Conservation (phyloP, 164 flowering plant species). For the Berberis vulgaris region DNA sequence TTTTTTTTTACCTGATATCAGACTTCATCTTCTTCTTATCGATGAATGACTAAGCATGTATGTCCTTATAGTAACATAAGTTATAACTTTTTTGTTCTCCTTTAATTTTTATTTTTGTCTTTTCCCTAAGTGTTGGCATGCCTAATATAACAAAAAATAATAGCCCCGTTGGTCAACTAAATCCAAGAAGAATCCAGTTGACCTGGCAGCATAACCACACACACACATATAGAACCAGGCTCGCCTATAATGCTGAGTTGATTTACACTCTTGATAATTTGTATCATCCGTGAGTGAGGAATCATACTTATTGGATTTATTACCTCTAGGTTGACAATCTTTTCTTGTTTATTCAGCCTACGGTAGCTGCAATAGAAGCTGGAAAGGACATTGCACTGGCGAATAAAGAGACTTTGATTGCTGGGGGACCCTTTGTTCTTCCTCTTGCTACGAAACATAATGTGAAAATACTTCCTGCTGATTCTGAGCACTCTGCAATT, state of each 20-base stretch:
- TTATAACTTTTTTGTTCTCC: neutral
- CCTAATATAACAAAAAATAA: neutral
- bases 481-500: slow-evolving; percentile 98
- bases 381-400: slow-evolving; percentile 97
- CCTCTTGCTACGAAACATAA: slow-evolving; percentile 93
- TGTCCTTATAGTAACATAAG: neutral
- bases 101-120: neutral
- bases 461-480: slow-evolving; percentile 96
- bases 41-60: neutral
- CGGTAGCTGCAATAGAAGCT: slow-evolving; percentile 97
- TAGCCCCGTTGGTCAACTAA: neutral
- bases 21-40: too few relatives aligned
- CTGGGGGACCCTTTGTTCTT: slow-evolving; percentile 98
- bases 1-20: too few relatives aligned
- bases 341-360: slow-evolving; percentile 44
- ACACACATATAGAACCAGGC: neutral
- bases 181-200: neutral
- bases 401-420: slow-evolving; percentile 92
- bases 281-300: neutral
- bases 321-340: neutral
- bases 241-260: neutral
- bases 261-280: neutral
- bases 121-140: neutral
- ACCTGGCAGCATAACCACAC: neutral
- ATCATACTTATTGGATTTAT: too few relatives aligned